Evolutionary conservation across 2,329 filamentous ascomycete genomes (phyloP).

Genomic region (Fusarium siculi): DNA sequence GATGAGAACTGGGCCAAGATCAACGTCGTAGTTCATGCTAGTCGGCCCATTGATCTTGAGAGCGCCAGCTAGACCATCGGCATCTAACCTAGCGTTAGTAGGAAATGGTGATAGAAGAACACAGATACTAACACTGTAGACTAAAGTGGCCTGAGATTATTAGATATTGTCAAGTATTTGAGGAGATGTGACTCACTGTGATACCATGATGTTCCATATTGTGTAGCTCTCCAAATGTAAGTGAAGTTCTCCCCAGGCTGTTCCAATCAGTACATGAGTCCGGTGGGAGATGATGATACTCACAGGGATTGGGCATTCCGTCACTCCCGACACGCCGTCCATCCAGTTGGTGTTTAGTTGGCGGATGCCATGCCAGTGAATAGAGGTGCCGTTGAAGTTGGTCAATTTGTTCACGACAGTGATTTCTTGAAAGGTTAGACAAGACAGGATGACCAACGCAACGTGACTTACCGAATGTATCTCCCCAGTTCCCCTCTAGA

Average conservation of each 20-base stretch:
- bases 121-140: background rate
- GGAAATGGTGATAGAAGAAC: accelerated
- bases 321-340: background rate
- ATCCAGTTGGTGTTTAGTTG: background rate
- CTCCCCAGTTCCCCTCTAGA: background rate
- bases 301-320: background rate
- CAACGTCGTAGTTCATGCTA: background rate
- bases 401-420: background rate
- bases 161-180: accelerated
- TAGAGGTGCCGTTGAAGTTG: background rate
- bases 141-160: background rate
- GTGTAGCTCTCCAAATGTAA: background rate
- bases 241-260: background rate
- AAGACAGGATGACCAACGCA: too few relatives aligned
- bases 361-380: background rate
- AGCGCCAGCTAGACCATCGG: background rate
- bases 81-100: background rate
- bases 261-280: accelerated
- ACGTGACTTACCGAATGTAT: background rate
- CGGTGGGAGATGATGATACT: accelerated
- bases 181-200: background rate
- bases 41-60: background rate
- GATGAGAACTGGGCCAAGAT: background rate
- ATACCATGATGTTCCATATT: slow-evolving; percentile 6
- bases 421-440: background rate